phyloP scores from a whole-genome alignment of 192 early-diverging fungal species.

The Rhizophagus sp. region DNA sequence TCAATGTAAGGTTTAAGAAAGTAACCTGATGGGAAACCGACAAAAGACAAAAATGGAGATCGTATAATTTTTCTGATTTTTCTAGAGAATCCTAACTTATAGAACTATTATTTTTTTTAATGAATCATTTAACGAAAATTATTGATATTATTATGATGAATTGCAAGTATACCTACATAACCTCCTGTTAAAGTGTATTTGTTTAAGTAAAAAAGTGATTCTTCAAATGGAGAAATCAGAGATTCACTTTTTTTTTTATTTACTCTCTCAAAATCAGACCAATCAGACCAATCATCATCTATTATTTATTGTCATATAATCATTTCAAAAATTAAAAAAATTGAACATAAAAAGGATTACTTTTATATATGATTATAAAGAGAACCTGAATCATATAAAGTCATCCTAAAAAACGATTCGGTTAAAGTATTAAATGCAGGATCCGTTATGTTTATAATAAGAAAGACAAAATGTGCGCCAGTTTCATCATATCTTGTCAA shows the following conservation, averaged over 20 bases:
- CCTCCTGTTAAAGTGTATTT: background rate
- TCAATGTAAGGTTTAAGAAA: background rate
- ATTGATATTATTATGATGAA: too few species aligned
- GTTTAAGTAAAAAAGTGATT: background rate
- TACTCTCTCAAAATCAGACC: too few species aligned
- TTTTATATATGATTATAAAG: background rate
- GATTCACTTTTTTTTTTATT: too few species aligned
- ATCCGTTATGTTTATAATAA: background rate
- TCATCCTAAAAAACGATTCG: background rate
- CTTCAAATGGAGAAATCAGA: background rate
- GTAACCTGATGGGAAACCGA: background rate
- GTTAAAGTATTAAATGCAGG: background rate
- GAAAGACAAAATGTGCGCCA: background rate
- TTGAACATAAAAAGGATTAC: background rate
- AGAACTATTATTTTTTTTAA: background rate
- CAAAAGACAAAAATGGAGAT: background rate
- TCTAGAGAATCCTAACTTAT: conserved; percentile 4
- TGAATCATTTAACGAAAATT: too few species aligned
- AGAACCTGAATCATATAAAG: background rate
- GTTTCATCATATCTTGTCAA: background rate
- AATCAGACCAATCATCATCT: background rate
- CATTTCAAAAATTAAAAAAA: too few species aligned
- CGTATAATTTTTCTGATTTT: background rate
- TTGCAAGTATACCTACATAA: background rate
- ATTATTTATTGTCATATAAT: background rate